Evolutionary conservation across 129 eudicot genomes (phyloP), one percentile per base, ranked within the genome.

Genomic region (Deinandra increscens): DNA sequence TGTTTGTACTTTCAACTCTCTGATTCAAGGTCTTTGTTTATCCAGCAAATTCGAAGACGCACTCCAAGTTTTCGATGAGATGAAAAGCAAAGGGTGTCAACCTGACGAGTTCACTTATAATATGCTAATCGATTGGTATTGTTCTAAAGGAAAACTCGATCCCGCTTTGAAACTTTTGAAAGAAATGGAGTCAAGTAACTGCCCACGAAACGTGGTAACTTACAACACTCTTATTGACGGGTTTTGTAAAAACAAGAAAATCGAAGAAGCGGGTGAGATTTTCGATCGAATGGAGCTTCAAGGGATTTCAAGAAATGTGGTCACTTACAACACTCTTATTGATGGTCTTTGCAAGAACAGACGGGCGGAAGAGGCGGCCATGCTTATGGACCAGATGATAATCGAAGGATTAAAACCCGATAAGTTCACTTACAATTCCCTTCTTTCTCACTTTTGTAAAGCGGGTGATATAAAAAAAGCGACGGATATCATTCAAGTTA

Each of bases 41-140:
- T 84, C 75, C 7, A 64, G 81, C 76, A 89, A 85, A 41, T 84
- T 78, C 6, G 71, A 66, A 41, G 50, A 73, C 6, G 99, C 95
- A 0, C 60, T 93, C 70, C 88, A 87, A 41, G 71, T 93, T 53
- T 87, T 89, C 64, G 38, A 68, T 4, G 97, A 89, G 38, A 89
- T 93, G 99, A 85, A 89, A 73, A 64, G 36, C 60, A 77, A 85
- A 76, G 95, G 95, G n/a, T 89, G 97, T 69, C 78, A 81, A 38
- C 99, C 97, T 4, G 95, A 93, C 42, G 98, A 89, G 68, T 93
- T 86, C 71, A 93, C 98, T 22, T 89, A 89, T 74, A 87, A 84
- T 45, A 89, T 89, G 87, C 68, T 93, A 41, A 87, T 93, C 20
- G 88, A 83, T 73, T 83, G 76, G 76, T 85, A 89, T 53, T 89